Base-by-base conservation (phyloP, 2,329 filamentous ascomycete species). In the Trichoderma guizhouense region DNA sequence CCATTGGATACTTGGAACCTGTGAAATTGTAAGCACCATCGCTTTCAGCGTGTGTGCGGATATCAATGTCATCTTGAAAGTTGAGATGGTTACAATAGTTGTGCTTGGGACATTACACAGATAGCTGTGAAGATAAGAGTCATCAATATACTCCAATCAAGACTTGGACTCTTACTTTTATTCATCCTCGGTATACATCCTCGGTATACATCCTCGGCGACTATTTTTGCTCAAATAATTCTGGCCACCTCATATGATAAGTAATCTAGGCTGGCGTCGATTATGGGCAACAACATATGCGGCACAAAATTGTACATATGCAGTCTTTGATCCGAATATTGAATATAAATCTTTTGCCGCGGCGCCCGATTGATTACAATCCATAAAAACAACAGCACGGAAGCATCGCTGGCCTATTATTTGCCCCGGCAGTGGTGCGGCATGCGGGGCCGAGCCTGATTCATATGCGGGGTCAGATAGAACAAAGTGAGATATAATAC, bases 401-500 rank as follows among this genome's bases (percentile, higher is more conserved):
- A 24, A 53, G 1, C n/a, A 24, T 53, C 5, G 47, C 47, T 53
- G n/a, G 7, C 39, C 39, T 24, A 24, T 21, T 53, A 24, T 53
- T 53, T 24, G 21, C 21, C 47, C 47, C n/a, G 47, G 11, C 47
- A 24, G 47, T 5, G 21, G n/a, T 53, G n/a, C 21, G 12, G 2
- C 15, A 18, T 28, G 28, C 28, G 28, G 28, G 55, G 55, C 57
- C 57, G 30, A 60, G 32, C 18, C 18, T 12, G 30, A 24, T 12
- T 21, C 21, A n/a, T 53, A 53, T 65, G 62, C 63, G 63, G 63
- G 63, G 63, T 66, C 24, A 36, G 47, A 36, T 6, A 47, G 28
- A 53, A 26, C 9, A 51, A 1, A 34, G n/a, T 12, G 18, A 55
- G 5, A 24, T 51, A 30, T 32, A 60, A 43, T 43, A 43, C 39